Percentiles rank a stretch among this genome's conserved stretches.
These are phyloP conservation scores for Paragyromitra xinjiangensis DNA, from an alignment of 495 filamentous ascomycete species.

Conservation along the genomic window DNA sequence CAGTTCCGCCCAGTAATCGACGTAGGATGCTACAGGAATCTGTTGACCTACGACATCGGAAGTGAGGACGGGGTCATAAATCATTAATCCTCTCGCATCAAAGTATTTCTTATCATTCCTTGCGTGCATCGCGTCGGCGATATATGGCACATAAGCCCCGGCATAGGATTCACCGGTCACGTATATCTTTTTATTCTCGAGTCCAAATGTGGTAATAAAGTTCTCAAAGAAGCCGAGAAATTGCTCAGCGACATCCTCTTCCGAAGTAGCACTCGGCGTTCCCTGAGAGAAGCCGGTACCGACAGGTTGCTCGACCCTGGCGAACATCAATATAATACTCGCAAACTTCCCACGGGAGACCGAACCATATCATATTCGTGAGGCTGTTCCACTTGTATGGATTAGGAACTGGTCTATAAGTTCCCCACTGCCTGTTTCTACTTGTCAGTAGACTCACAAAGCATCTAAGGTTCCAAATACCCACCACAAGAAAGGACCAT, in stretches of 20 bases:
- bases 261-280: slow-evolving; percentile 67
- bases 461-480: not conserved
- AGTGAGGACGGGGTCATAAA: slow-evolving; percentile 74
- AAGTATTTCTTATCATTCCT: slow-evolving; percentile 72
- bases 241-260: slow-evolving; percentile 71
- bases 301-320: slow-evolving; percentile 75
- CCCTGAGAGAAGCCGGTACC: slow-evolving; percentile 78
- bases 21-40: slow-evolving; percentile 68
- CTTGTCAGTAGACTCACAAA: not conserved
- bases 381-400: slow-evolving; percentile 76
- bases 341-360: not conserved
- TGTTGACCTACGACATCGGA: slow-evolving; percentile 63
- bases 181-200: slow-evolving; percentile 72
- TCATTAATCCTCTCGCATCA: slow-evolving; percentile 71
- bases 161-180: slow-evolving; percentile 77
- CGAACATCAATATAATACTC: slow-evolving; percentile 12
- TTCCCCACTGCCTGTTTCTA: slow-evolving; percentile 64
- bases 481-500: slow-evolving; percentile 77
- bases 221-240: slow-evolving; percentile 77
- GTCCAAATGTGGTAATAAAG: slow-evolving; percentile 72
- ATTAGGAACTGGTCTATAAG: slow-evolving; percentile 69
- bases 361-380: slow-evolving; percentile 74
- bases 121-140: slow-evolving; percentile 75
- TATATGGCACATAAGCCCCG: slow-evolving; percentile 81
- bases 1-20: slow-evolving; percentile 69